phyloP scores from a whole-genome alignment of 345 rosid species.

The Rhizophora apiculata region DNA sequence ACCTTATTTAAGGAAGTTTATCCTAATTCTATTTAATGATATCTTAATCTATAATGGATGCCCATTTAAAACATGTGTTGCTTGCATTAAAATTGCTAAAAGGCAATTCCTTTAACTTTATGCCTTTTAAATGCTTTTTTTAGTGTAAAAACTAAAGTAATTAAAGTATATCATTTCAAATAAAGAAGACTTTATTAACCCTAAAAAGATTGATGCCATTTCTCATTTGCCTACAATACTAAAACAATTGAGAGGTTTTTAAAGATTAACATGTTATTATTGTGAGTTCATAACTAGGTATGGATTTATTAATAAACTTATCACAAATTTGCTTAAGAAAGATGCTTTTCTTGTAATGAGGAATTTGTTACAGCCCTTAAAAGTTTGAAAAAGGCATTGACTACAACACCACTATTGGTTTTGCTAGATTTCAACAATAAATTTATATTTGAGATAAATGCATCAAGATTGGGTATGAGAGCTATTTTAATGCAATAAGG shows the following conservation, averaged over 20 bases:
- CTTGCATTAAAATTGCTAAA: rapidly evolving
- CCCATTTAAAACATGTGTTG: too few species aligned
- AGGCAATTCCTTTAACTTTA: background rate
- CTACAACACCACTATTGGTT: rapidly evolving
- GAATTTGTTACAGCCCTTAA: rapidly evolving
- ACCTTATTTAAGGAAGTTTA: background rate
- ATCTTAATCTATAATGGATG: background rate
- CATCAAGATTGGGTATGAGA: background rate
- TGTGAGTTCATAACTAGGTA: too few species aligned
- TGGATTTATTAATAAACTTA: too few species aligned
- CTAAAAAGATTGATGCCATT: background rate
- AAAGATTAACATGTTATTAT: background rate
- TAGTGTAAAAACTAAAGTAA: rapidly evolving
- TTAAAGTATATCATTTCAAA: too few species aligned
- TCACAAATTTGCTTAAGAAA: background rate
- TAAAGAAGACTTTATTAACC: too few species aligned
- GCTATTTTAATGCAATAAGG: background rate
- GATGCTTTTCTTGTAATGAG: too few species aligned
- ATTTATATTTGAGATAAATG: background rate
- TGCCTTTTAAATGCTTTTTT: background rate
- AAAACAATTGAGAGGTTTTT: background rate
- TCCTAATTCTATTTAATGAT: background rate
- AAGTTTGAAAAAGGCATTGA: background rate
- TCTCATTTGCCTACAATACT: too few species aligned
- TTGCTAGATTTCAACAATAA: background rate